phyloP scores from a whole-genome alignment of 1,139 yeast genomes.

The Diutina siamensis region DNA sequence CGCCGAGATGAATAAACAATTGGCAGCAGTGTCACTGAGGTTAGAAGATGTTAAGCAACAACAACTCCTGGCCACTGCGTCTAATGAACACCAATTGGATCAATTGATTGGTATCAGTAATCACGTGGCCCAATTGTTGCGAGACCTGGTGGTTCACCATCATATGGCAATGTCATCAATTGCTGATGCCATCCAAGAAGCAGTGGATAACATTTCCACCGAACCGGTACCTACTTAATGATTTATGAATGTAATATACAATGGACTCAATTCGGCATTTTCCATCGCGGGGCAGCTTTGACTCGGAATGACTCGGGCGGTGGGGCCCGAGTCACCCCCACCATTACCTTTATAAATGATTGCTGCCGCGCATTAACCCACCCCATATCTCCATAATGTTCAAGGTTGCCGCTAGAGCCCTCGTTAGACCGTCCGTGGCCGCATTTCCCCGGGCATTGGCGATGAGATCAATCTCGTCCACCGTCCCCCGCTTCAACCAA shows the following conservation, averaged over 20 bases:
- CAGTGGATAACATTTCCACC: neutral
- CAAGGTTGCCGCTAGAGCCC: constrained; percentile 4
- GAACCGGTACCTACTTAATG: too few relatives aligned
- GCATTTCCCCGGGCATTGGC: neutral
- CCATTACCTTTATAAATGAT: neutral
- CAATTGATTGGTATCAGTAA: neutral
- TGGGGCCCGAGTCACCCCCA: too few relatives aligned
- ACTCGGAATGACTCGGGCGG: too few relatives aligned
- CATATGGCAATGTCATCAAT: neutral
- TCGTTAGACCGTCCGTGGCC: neutral
- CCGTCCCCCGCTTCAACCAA: constrained; percentile 20
- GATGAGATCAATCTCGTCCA: constrained; percentile 4
- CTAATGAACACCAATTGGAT: neutral
- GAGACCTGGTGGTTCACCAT: neutral
- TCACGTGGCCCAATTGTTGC: neutral
- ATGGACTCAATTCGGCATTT: neutral
- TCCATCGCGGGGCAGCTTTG: too few relatives aligned
- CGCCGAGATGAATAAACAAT: neutral
- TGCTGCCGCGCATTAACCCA: neutral
- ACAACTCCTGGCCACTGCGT: neutral
- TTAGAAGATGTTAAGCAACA: neutral
- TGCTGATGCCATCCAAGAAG: neutral
- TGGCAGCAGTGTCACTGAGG: neutral
- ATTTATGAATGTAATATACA: neutral
- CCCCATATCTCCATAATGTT: neutral